These are phyloP conservation scores for Theobroma grandiflorum DNA, from an alignment of 441 rosid species.

Conservation along the genomic window DNA sequence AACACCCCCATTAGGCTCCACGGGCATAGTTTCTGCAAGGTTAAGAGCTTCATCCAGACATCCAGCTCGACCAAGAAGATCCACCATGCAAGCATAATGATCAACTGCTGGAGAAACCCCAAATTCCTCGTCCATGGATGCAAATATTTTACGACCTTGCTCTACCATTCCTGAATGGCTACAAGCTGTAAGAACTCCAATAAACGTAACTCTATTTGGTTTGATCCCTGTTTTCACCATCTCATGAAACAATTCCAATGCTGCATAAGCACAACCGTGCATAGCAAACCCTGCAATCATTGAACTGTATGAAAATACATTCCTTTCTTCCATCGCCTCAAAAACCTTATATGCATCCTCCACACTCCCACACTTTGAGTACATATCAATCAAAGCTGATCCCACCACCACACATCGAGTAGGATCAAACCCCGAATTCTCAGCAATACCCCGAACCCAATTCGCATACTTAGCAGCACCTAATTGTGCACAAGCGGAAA, in stretches of 20 bases:
- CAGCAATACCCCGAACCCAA: conserved; percentile 54
- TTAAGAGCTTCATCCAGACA: conserved; percentile 70
- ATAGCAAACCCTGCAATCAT: conserved; percentile 85
- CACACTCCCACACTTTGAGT: conserved; percentile 80
- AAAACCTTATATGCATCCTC: conserved; percentile 70
- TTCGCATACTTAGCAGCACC: conserved; percentile 69
- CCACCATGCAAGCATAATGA: conserved; percentile 83
- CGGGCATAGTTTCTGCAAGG: conserved; percentile 59
- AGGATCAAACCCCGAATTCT: conserved; percentile 44
- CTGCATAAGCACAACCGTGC: conserved; percentile 71
- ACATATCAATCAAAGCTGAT: conserved; percentile 85
- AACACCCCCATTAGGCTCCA: conserved; percentile 65
- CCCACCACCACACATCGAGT: conserved; percentile 66
- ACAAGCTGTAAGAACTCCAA: conserved; percentile 83
- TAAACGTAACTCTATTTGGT: conserved; percentile 78
- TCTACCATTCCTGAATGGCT: conserved; percentile 82
- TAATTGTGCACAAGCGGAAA: conserved; percentile 87
- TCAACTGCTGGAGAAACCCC: conserved; percentile 64
- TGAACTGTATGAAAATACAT: conserved; percentile 82
- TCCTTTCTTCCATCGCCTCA: conserved; percentile 56
- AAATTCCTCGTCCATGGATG: conserved; percentile 60
- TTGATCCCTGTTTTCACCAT: conserved; percentile 59
- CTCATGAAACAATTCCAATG: conserved; percentile 62
- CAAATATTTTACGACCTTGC: conserved; percentile 66
- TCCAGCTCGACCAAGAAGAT: conserved; percentile 83